Evolutionary conservation across 1,139 yeast species (phyloP).

Genomic region (Yamadazyma trypodendri): DNA sequence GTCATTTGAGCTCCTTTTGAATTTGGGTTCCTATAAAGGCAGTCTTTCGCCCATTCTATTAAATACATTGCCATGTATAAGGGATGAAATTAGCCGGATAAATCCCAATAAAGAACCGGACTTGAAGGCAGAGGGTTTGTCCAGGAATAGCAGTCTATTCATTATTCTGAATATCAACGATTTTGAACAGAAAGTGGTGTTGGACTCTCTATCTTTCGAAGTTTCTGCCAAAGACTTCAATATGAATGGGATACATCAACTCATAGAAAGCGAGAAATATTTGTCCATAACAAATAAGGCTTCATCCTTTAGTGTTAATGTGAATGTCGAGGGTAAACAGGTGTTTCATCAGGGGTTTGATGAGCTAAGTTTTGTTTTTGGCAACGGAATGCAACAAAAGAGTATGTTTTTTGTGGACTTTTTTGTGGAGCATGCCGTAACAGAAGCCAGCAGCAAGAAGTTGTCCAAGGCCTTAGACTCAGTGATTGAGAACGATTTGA

Average conservation of each 20-base stretch:
- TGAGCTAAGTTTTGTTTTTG: constrained; percentile 6
- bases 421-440: constrained; percentile 5
- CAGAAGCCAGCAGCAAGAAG: constrained; percentile 7
- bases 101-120: background rate
- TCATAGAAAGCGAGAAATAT: constrained; percentile 6
- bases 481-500: constrained; percentile 21
- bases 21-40: constrained; percentile 24
- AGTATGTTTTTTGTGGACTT: constrained; percentile 5
- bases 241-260: constrained; percentile 6
- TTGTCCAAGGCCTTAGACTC: constrained; percentile 9
- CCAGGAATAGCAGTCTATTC: constrained; percentile 1
- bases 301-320: background rate
- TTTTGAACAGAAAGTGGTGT: constrained; percentile 16
- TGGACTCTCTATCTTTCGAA: constrained; percentile 14
- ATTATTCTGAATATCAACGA: constrained; percentile 13
- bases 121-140: background rate
- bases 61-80: constrained; percentile 7
- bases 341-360: constrained; percentile 5
- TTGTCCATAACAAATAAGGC: constrained; percentile 5
- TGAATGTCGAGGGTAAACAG: background rate
- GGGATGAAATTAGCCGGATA: constrained; percentile 1
- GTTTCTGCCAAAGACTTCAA: constrained; percentile 9
- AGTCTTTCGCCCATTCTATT: constrained; percentile 21
- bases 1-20: constrained; percentile 18
- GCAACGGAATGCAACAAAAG: constrained; percentile 3